Evolutionary conservation across 1,139 yeast genomes (phyloP).

Genomic region (Blastobotrys proliferans): DNA sequence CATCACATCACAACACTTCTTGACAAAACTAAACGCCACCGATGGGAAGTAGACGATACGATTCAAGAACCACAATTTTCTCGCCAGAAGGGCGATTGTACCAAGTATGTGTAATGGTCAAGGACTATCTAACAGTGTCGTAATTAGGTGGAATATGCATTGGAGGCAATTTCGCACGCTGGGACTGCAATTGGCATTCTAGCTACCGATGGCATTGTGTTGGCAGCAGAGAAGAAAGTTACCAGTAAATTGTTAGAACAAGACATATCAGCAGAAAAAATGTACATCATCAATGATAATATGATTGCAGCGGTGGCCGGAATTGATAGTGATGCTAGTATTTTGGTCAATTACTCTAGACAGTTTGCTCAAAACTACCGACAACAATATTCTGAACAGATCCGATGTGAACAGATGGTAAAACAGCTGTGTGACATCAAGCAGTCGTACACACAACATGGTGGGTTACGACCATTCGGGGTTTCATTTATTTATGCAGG

Average conservation of each 20-base stretch:
- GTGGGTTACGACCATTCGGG: constrained; percentile 98
- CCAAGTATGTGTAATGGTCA: constrained; percentile 47
- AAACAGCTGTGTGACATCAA: constrained; percentile 87
- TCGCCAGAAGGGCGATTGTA: constrained; percentile 98
- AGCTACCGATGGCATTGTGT: constrained; percentile 87
- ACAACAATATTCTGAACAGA: constrained; percentile 81
- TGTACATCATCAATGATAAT: constrained; percentile 77
- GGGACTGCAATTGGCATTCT: constrained; percentile 97
- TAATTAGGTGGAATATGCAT: constrained; percentile 78
- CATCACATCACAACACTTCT: background rate
- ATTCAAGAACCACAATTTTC: constrained; percentile 95
- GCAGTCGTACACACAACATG: constrained; percentile 98
- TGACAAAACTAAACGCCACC: constrained; percentile 4
- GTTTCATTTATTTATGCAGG: constrained; percentile 97
- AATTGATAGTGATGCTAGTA: constrained; percentile 94
- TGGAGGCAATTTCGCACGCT: constrained; percentile 96
- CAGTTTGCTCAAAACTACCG: constrained; percentile 78
- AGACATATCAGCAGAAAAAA: constrained; percentile 89
- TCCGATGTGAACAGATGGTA: constrained; percentile 87
- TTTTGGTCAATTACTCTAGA: constrained; percentile 85
- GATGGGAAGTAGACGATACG: constrained; percentile 79
- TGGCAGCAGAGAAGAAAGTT: constrained; percentile 94
- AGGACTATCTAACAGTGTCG: background rate
- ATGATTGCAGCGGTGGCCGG: constrained; percentile 97
- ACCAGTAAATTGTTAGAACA: constrained; percentile 89